Percentiles rank a stretch among this genome's conserved stretches.
Evolutionary conservation across 1,139 yeast species (phyloP).

Genomic region (Cylindricascospora bacillispora): DNA sequence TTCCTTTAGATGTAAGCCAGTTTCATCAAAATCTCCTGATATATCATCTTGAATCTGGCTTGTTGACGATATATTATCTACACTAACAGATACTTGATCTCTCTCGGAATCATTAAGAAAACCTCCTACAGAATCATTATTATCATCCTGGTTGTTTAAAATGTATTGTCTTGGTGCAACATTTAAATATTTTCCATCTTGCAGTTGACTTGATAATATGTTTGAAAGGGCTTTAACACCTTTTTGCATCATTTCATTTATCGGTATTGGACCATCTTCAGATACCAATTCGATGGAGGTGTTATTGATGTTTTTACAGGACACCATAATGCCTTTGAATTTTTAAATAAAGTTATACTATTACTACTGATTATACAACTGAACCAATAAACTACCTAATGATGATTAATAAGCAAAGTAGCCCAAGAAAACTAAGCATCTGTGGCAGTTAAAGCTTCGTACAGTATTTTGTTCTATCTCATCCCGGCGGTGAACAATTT

Average conservation of each 20-base stretch:
- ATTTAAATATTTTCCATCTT: slow-evolving; percentile 11
- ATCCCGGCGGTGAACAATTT: too few relatives aligned
- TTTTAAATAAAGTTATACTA: too few relatives aligned
- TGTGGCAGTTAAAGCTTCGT: too few relatives aligned
- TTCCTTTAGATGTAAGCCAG: slow-evolving; percentile 9
- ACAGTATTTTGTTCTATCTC: too few relatives aligned
- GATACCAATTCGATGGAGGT: slow-evolving; percentile 20
- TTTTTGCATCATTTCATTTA: slow-evolving; percentile 25
- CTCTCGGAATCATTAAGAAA: slow-evolving; percentile 2
- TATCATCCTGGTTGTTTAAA: slow-evolving; percentile 10
- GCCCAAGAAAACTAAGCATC: too few relatives aligned
- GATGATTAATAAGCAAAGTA: too few relatives aligned
- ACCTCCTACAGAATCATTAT: too few relatives aligned
- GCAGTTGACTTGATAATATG: slow-evolving; percentile 19
- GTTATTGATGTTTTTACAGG: slow-evolving; percentile 4
- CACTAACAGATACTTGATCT: slow-evolving; percentile 7
- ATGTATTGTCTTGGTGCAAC: slow-evolving; percentile 15
- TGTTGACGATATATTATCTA: slow-evolving; percentile 6
- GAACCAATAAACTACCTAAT: too few relatives aligned
- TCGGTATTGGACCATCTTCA: slow-evolving; percentile 21
- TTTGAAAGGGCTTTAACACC: slow-evolving; percentile 24
- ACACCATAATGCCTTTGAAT: too few relatives aligned
- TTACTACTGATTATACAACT: too few relatives aligned
- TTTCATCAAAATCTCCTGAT: background rate
- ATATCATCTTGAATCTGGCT: slow-evolving; percentile 3